These are phyloP conservation scores for Cyclotella distinguenda DNA, from an alignment of 108 stramenopile species.

Conservation along the genomic window DNA sequence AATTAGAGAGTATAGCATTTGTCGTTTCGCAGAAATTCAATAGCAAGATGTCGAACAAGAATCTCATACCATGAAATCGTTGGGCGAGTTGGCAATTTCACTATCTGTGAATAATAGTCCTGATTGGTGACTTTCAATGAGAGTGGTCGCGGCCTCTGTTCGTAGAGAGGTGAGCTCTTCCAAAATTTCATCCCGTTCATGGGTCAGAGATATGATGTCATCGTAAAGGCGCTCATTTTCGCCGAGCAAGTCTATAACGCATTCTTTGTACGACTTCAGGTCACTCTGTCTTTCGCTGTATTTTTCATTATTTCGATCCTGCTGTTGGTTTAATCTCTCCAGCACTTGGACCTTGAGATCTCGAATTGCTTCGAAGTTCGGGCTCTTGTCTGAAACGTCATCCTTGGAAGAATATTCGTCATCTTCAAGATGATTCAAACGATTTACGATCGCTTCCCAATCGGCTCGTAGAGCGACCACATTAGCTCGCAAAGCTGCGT, in stretches of 20 bases:
- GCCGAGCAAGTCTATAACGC: constrained; percentile 28
- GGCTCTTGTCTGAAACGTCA: background rate
- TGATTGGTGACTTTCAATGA: constrained; percentile 2
- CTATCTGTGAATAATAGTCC: constrained; percentile 9
- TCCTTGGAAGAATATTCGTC: background rate
- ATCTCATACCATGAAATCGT: constrained; percentile 10
- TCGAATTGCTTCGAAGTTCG: background rate
- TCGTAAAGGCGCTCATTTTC: constrained; percentile 39
- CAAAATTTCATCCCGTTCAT: constrained; percentile 37
- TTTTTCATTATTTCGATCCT: background rate
- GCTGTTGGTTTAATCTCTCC: constrained; percentile 1
- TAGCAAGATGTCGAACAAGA: too few relatives aligned
- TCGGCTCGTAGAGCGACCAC: constrained; percentile 11
- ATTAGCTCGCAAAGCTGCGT: constrained; percentile 9
- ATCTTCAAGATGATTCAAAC: constrained; percentile 7
- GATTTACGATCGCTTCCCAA: constrained; percentile 15
- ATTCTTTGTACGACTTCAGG: constrained; percentile 16
- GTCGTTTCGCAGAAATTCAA: background rate
- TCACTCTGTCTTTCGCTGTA: constrained; percentile 11
- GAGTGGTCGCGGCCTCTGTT: background rate
- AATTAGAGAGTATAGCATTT: too few relatives aligned
- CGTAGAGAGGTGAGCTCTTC: constrained; percentile 13
- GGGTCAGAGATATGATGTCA: constrained; percentile 13
- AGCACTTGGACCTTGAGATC: constrained; percentile 6
- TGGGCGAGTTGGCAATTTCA: constrained; percentile 14